Percentiles rank a stretch among this genome's conserved stretches.
phyloP scores from a whole-genome alignment of 441 rosid genomes.

The Populus hybrid region DNA sequence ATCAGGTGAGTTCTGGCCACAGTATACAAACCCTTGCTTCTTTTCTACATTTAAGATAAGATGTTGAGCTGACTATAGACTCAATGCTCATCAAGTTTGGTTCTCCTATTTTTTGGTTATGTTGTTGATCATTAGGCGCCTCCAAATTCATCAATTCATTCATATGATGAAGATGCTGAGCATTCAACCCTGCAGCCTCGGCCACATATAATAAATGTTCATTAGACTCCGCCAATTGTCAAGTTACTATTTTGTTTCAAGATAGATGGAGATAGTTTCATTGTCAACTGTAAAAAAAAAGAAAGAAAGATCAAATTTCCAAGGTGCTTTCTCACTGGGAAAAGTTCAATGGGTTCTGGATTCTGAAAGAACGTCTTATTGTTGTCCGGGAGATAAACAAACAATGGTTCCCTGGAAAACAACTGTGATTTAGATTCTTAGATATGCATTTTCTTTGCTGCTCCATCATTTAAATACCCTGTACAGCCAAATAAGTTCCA shows the following conservation, averaged over 20 bases:
- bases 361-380: background rate
- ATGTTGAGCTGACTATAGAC: background rate
- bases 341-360: background rate
- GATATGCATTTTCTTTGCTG: conserved; percentile 7
- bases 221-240: conserved; percentile 11
- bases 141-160: conserved; percentile 25
- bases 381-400: background rate
- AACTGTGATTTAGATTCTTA: background rate
- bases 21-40: background rate
- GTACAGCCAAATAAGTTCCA: conserved; percentile 6
- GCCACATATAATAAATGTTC: conserved; percentile 38
- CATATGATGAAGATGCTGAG: conserved; percentile 69
- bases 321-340: background rate
- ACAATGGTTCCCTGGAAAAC: background rate
- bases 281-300: background rate
- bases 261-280: background rate
- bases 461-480: background rate
- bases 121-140: conserved; percentile 31
- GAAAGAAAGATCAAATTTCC: background rate
- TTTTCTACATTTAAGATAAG: background rate
- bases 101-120: background rate
- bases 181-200: conserved; percentile 30
- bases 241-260: background rate
- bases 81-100: background rate
- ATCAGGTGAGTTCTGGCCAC: conserved; percentile 34